Conservation (phyloP, 768 basidiomycete genomes). For the Boletus sensibilis region DNA sequence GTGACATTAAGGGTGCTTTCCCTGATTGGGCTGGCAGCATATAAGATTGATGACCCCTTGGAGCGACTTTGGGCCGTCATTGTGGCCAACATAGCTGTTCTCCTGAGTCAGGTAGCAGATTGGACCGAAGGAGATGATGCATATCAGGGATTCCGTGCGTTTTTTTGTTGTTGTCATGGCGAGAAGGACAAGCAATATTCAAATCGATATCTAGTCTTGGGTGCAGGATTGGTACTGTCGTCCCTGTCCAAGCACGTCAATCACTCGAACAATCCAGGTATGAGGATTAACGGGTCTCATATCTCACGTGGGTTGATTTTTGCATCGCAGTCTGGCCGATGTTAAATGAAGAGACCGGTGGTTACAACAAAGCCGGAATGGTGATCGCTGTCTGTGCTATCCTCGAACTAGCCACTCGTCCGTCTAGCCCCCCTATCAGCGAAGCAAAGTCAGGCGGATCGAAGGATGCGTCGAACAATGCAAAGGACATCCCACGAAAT, state of each 20-base stretch:
- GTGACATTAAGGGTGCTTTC: conserved; percentile 48
- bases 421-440: conserved; percentile 17
- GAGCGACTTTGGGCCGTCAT: conserved; percentile 58
- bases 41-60: conserved; percentile 47
- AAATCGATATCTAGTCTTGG: conserved; percentile 47
- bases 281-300: not conserved
- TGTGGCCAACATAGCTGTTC: conserved; percentile 48
- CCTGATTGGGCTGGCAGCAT: conserved; percentile 54
- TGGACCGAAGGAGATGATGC: conserved; percentile 47
- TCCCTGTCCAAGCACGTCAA: conserved; percentile 75
- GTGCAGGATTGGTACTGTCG: conserved; percentile 63
- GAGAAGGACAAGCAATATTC: not conserved
- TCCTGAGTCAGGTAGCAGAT: conserved; percentile 50
- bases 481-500: conserved; percentile 13
- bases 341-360: conserved; percentile 60
- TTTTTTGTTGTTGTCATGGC: not conserved
- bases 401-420: conserved; percentile 51
- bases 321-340: conserved; percentile 69
- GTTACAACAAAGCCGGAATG: conserved; percentile 69
- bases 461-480: not conserved
- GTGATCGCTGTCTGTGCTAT: conserved; percentile 56
- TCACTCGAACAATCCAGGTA: conserved; percentile 78
- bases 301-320: conserved; percentile 1
- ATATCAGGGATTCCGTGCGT: conserved; percentile 53
- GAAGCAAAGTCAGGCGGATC: not conserved